A percentile compares a stretch with the other conserved stretches of the same genome.
Conservation (phyloP, 1,139 yeast species). For the Kodamaea alishanica region DNA sequence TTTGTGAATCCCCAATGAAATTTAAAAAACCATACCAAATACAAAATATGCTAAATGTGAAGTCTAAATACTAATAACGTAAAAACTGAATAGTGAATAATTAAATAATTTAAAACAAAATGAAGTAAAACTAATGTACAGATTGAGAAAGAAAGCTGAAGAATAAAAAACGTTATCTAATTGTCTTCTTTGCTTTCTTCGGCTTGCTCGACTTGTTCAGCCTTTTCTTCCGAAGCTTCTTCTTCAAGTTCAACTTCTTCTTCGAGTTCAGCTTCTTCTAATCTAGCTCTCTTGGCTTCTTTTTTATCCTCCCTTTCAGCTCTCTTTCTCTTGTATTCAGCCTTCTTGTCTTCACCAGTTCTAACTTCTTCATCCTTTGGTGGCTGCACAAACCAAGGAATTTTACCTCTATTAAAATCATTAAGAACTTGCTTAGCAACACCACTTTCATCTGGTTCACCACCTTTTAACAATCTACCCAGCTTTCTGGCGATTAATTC, state of each 20-base stretch:
- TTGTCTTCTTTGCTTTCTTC: constrained; percentile 3
- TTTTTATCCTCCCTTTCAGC: constrained; percentile 37
- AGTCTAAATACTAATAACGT: background rate
- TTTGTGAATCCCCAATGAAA: background rate
- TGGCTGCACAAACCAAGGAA: constrained; percentile 97
- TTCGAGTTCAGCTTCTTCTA: constrained; percentile 22
- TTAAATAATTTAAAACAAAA: constrained; percentile 1
- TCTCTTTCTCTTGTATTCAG: constrained; percentile 50
- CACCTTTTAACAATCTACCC: constrained; percentile 92
- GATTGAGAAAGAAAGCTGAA: background rate
- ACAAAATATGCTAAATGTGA: constrained; percentile 3
- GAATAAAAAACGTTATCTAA: background rate
- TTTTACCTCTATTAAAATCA: constrained; percentile 94
- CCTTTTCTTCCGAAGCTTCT: constrained; percentile 7
- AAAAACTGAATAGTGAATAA: background rate
- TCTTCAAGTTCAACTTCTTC: constrained; percentile 30
- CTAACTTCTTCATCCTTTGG: constrained; percentile 65
- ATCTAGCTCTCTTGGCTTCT: constrained; percentile 20
- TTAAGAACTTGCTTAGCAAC: constrained; percentile 86
- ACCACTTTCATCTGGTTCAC: constrained; percentile 95
- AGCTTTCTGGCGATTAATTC: constrained; percentile 89
- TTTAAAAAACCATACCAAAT: constrained; percentile 2
- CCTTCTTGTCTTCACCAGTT: constrained; percentile 55
- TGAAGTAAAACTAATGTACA: background rate
- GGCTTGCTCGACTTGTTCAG: constrained; percentile 1